Evolutionary conservation across 106 monocot genomes (phyloP), one percentile per base, ranked within the genome.

Genomic region (Dendrobium huoshanense): DNA sequence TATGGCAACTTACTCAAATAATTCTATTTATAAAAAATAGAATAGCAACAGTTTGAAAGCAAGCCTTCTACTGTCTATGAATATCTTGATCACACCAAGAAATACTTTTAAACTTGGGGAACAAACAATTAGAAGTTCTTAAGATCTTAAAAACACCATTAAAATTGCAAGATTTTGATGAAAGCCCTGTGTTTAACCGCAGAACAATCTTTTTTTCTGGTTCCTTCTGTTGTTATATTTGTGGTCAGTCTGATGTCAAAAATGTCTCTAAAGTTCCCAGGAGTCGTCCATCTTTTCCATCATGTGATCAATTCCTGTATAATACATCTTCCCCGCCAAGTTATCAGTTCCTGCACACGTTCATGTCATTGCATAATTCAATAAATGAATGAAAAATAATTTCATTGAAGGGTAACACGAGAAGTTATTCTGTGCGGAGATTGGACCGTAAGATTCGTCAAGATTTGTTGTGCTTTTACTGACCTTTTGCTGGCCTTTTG

Each of bases 241-340:
- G 1, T 9, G 7, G 64, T n/a, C n/a, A 65, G 64, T 15, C 8
- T 65, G 64, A 3, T 13, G 13, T 9, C 25, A 25, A 65, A 1
- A 15, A 58, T 58, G 20, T 58, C 5, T 65, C 72, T 72, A 72
- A 33, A 72, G 72, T 9, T 40, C 72, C 72, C 37, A 72, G 72
- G 27, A 33, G 33, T 16, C 15, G 17, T 72, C 72, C 43, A 44
- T 74, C 43, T 44, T 74, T 20, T 37, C 41, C 41, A 44, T 20
- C 18, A 42, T 44, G 19, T 74, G 74, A 22, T 74, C 74, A 20
- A 74, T 74, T 74, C 74, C 74, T 43, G 74, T n/a, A 74, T 44
- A 74, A 37, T 13, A 70, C 70, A 70, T 31, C 70, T 70, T 70
- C 70, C 70, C 70, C 31, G 37, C 70, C 70, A 70, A 70, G 37